Evolutionary conservation across 1,284 basidiomycete species (phyloP), one percentile per base, ranked within the genome.

Genomic region (Microbotryomycetes sp.): DNA sequence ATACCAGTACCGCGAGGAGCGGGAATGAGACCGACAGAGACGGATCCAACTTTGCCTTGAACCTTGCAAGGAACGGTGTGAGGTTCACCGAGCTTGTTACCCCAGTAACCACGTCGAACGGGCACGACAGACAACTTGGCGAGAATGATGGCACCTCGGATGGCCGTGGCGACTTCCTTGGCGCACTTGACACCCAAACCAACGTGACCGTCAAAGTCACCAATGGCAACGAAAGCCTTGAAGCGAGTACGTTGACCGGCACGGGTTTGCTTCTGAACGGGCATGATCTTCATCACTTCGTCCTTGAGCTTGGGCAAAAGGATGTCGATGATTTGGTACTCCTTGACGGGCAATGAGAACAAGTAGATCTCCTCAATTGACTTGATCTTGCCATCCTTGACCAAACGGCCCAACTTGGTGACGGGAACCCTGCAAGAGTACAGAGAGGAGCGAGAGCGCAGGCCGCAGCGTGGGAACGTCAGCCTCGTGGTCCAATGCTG

Each of bases 331-430:
- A 97, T 94, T 79, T 97, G 93, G 83, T 81, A 97, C 81, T 97
- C 92, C 81, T 97, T 97, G 79, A 97, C 89, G 70, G 96, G 93
- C 70, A 99, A 88, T 51, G 96, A 99, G 87, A 98, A 99, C 76
- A 99, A 90, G 83, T 98, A 99, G 81, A 98, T 97, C 79, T 99
- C 96, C 80, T 99, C 96, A 85, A 99, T 96, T 55, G 92, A 97
- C 82, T 96, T 97, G 83, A 99, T 97, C 83, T 98, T 98, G 76
- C 93, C 93, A 75, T 97, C 96, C 82, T 97, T 97, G 60, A 97
- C 94, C 74, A 99, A 86, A 79, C 94, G 93, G 69, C 94, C 94
- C 73, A 99, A 89, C 79, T 97, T 97, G 79, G 94, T 98, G 79
- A 98, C 96, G 75, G 94, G 94, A 70, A 88, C 87, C 92, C 92